Evolutionary conservation across 306 rosid genomes (phyloP).

Genomic region (Prunus fruticosa): DNA sequence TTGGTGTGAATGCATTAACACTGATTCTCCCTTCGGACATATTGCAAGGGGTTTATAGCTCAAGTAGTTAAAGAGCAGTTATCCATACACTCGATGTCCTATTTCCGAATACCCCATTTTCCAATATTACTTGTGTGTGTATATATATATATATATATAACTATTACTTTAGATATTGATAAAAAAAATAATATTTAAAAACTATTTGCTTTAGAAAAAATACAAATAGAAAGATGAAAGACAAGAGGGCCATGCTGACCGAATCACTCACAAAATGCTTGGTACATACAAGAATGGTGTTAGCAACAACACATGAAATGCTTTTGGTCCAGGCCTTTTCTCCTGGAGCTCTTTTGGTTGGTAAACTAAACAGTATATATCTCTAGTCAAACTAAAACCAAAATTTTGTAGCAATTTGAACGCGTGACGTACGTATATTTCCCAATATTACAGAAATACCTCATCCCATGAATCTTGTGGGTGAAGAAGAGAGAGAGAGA

Average conservation of each 20-base stretch:
- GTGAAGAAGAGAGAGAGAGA: neutral
- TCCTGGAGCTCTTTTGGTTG: neutral
- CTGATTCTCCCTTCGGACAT: no score
- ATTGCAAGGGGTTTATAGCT: no score
- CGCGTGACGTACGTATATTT: neutral
- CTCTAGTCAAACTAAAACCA: neutral
- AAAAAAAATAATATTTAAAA: neutral
- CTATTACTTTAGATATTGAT: no score
- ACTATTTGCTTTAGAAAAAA: neutral
- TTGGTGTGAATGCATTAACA: no score
- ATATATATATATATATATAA: no score
- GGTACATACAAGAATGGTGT: neutral
- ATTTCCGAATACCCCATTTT: no score
- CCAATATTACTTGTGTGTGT: no score
- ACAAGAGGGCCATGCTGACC: neutral
- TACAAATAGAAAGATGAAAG: neutral
- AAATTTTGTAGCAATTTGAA: neutral
- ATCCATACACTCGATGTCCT: no score
- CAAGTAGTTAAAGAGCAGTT: no score
- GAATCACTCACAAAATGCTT: neutral
- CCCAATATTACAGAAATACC: neutral
- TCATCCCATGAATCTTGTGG: neutral
- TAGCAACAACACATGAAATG: neutral
- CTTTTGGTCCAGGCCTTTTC: neutral
- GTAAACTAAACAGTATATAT: conserved; percentile 15